Base-by-base conservation (phyloP, 257 asterid species). In the Solanum okadae region DNA sequence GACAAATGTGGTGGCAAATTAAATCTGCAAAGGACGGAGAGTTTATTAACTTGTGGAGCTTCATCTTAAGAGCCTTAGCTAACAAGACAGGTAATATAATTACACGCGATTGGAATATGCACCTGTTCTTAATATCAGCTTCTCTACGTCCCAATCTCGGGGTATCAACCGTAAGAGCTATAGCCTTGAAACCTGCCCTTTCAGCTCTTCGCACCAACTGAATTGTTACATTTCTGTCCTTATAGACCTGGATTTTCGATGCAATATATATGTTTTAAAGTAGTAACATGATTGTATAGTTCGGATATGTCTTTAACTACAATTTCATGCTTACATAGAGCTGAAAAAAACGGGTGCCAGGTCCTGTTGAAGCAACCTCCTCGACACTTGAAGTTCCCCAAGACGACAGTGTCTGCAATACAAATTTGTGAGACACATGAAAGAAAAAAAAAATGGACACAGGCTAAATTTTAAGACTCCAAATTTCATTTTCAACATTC, bases 191-290 rank as follows among this genome's bases (percentile, higher is more conserved):
- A 72, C 99, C 98, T 2, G 99, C 99, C 92, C 90, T 93, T 92
- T 96, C 98, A 65, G 98, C 98, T 90, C 99, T 91, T 90, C 95
- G 92, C 90, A 95, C 98, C n/a, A 95, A 96, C 92, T 96, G 99
- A 87, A 93, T 94, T 88, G 95, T 98, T 56, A 96, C 95, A 44
- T 93, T 94, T 90, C 99, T 91, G 95, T 96, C 94, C 94, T 92
- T 95, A 89, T 96, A 95, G 56, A 96, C 98, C 99, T 96, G 87
- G 85, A 88, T 87, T 67, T n/a, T 16, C 10, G 8, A 25, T 31
- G 27, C 56, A 8, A 16, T 15, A 81, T 18, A 82, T 31, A 82
- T 6, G 22, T 10, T 72, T 49, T 16, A 49, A 1, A 20, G 44
- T 31, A 18, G 31, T 49, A 31, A 3, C 31, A 49, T 18, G 42